Base-by-base conservation (phyloP, 805 yeast species). In the Cyberlindnera xylosilytica region DNA sequence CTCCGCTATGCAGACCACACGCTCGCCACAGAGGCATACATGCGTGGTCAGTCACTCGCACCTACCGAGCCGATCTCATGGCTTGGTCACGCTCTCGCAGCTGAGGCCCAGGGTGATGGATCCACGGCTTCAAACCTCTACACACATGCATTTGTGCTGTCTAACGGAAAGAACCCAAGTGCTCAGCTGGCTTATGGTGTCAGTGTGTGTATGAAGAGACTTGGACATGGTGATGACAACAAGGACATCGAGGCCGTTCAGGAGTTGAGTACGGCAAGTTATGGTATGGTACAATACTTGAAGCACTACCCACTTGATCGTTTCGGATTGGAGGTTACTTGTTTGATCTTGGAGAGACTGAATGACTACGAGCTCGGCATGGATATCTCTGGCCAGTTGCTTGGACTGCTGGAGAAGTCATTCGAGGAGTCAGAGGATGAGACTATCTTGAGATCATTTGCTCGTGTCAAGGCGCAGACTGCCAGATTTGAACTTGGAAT, bases 31-130 rank as follows among this genome's bases (percentile, higher is more conserved):
- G 81, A 83, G 46, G 81, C 95, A 0, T 79, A 85, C 45, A 65
- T 71, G 30, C 75, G 87, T 48, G 83, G 93, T 0, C 91, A 86
- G 52, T 79, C 96, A 17, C 67, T 87, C 11, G 83, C 90, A 3
- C 97, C 99, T 3, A 84, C 81, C 40, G 74, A 72, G 39, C 70
- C 86, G 0, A 69, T 69, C 6, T 77, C 97, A 0, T 93, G 98
- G 98, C 60, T 86, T 24, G 97, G 96, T 1, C 80, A 82, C 54
- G 97, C 97, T 0, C 57, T 91, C 27, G 69, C 77, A 1, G 65
- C 72, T 6, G 74, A 76, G 42, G 75, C 70, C 1, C 51, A 57
- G 11, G 87, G 84, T 2, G 73, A 81, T 36, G 31, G 32, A 0
- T 62, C 59, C 1, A 69, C 66, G n/a, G 81, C 95, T 0, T 58